A percentile compares a stretch with the other conserved stretches of the same genome.
phyloP scores from a whole-genome alignment of 306 rosid genomes.

The Prunus campanulata region DNA sequence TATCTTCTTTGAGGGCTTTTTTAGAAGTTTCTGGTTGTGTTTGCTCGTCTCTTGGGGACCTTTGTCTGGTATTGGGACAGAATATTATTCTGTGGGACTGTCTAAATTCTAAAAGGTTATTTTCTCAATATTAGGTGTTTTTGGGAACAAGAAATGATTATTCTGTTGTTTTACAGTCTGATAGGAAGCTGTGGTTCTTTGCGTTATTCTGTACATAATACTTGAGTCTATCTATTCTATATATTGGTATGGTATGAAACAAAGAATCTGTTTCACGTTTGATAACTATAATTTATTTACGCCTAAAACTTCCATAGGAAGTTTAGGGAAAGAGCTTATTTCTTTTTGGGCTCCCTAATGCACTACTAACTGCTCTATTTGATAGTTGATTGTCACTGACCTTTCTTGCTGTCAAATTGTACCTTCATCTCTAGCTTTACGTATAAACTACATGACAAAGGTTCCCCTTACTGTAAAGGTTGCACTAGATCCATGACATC shows the following conservation, averaged over 20 bases:
- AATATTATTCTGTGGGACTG: neutral
- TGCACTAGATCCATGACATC: too few species aligned
- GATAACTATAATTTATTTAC: neutral
- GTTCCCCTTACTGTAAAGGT: too few species aligned
- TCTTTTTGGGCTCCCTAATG: neutral
- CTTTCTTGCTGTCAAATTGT: neutral
- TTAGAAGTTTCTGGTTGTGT: neutral
- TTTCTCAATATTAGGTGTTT: neutral
- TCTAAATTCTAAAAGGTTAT: neutral
- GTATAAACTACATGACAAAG: too few species aligned
- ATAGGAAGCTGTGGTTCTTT: neutral
- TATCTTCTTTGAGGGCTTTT: neutral
- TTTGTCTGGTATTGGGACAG: slow-evolving; percentile 1
- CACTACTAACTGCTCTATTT: neutral
- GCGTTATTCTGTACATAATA: neutral
- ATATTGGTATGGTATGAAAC: neutral
- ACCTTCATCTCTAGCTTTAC: too few species aligned
- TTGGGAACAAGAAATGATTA: neutral
- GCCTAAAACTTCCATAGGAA: neutral
- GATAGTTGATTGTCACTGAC: neutral
- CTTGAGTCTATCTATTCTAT: neutral
- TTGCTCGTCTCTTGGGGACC: neutral
- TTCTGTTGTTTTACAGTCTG: neutral
- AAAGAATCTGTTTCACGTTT: neutral
- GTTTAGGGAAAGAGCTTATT: neutral